Conservation (phyloP, 192 early-diverging fungal genomes). For the Linnemannia exigua region DNA sequence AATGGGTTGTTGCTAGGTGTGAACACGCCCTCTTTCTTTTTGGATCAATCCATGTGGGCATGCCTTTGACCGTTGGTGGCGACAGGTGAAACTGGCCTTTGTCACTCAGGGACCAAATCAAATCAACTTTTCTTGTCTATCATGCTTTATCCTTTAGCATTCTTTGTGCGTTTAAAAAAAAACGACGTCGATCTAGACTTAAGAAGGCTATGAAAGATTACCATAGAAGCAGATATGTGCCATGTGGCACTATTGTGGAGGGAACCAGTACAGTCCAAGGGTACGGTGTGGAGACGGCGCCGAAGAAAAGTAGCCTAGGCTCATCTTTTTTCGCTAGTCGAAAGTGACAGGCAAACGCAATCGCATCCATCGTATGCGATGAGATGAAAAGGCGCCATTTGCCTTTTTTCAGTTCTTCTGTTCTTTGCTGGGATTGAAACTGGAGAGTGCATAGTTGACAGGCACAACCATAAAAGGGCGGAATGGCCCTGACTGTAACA, state of each 20-base stretch:
- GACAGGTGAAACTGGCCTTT: too few species aligned
- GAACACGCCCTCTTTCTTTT: too few species aligned
- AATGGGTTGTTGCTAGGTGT: too few species aligned
- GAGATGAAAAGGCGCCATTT: neutral
- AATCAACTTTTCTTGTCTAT: too few species aligned
- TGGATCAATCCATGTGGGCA: too few species aligned
- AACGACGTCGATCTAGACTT: neutral
- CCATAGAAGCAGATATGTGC: neutral
- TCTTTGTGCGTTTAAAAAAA: too few species aligned
- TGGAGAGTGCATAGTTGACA: neutral
- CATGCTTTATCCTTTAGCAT: too few species aligned
- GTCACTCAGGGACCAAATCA: too few species aligned
- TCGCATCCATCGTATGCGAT: neutral
- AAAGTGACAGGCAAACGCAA: neutral
- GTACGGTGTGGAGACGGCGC: neutral
- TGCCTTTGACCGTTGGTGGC: too few species aligned
- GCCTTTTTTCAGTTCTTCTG: neutral
- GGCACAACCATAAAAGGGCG: neutral
- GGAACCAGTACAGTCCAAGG: too few species aligned
- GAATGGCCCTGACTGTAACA: neutral
- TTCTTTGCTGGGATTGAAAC: conserved; percentile 2
- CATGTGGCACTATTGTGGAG: neutral
- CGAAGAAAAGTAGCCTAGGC: neutral
- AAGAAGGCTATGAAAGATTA: neutral
- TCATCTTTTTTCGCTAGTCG: neutral